Conservation (phyloP, 208 protist species). For the Strigomonas culicis region DNA sequence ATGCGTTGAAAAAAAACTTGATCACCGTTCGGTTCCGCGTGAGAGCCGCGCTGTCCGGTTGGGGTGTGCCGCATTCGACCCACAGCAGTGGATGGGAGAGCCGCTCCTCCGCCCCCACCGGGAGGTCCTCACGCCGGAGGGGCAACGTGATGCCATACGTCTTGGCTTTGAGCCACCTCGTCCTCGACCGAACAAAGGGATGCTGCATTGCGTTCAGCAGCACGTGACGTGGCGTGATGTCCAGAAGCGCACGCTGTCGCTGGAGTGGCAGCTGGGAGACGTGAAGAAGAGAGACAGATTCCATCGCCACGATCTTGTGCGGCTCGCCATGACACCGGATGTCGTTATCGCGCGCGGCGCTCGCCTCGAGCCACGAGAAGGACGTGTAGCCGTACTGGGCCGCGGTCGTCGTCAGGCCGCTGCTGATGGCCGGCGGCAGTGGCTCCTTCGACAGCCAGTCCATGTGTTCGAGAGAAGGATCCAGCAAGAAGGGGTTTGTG, state of each 20-base stretch:
- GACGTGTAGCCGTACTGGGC: slow-evolving; percentile 75
- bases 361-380: slow-evolving; percentile 50
- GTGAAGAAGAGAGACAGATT: slow-evolving; percentile 43
- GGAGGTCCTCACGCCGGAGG: slow-evolving; percentile 19
- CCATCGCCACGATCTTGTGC: slow-evolving; percentile 32
- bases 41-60: not conserved
- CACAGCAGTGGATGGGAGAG: slow-evolving; percentile 42
- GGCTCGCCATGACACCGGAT: slow-evolving; percentile 5
- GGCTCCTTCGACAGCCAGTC: slow-evolving; percentile 25
- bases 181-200: slow-evolving; percentile 29
- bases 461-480: slow-evolving; percentile 44
- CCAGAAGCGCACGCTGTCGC: slow-evolving; percentile 31
- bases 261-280: slow-evolving; percentile 43
- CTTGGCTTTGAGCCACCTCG: slow-evolving; percentile 24
- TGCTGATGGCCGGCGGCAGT: slow-evolving; percentile 26
- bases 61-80: slow-evolving; percentile 12
- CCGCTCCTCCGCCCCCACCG: not conserved
- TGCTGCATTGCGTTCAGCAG: slow-evolving; percentile 32
- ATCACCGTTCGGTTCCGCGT: slow-evolving; percentile 15
- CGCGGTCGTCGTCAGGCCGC: slow-evolving; percentile 69
- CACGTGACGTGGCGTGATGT: slow-evolving; percentile 23
- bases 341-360: not conserved
- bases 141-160: slow-evolving; percentile 14
- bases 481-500: slow-evolving; percentile 74
- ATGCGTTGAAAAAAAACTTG: slow-evolving; percentile 32